These are phyloP conservation scores for Cystobasidium onofrii DNA, from an alignment of 768 basidiomycete species.

Conservation along the genomic window DNA sequence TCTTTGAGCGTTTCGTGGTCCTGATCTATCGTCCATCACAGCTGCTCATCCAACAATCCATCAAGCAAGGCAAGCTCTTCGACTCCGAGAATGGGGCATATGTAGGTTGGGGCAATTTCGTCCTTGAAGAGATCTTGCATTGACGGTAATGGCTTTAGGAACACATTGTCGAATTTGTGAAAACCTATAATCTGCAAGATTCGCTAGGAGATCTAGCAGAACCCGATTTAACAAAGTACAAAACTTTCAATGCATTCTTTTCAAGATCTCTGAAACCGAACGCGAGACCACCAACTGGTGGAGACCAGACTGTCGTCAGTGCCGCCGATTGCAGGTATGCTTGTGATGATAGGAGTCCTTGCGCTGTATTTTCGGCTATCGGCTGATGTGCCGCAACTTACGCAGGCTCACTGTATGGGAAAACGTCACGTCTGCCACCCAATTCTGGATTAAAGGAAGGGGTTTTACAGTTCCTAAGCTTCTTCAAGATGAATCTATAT, in stretches of 20 bases:
- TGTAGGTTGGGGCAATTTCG: too few species aligned
- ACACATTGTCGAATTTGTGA: slow-evolving; percentile 46
- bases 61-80: slow-evolving; percentile 41
- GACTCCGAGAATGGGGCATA: slow-evolving; percentile 20
- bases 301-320: slow-evolving; percentile 55
- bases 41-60: slow-evolving; percentile 42
- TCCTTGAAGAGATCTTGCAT: too few species aligned
- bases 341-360: not conserved
- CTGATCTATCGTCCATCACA: too few species aligned
- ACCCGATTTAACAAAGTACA: slow-evolving; percentile 58
- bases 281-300: slow-evolving; percentile 58
- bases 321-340: slow-evolving; percentile 57
- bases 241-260: slow-evolving; percentile 74
- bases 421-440: slow-evolving; percentile 54
- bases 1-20: too few species aligned
- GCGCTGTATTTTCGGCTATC: too few species aligned
- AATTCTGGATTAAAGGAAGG: slow-evolving; percentile 55
- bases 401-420: slow-evolving; percentile 59
- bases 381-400: too few species aligned
- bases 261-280: slow-evolving; percentile 55
- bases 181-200: slow-evolving; percentile 43
- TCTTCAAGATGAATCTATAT: slow-evolving; percentile 51
- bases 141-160: slow-evolving; percentile 39
- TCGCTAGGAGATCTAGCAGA: slow-evolving; percentile 55
- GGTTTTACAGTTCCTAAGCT: slow-evolving; percentile 61